Conservation (phyloP, 257 asterid genomes). For the Nicotiana otophora region DNA sequence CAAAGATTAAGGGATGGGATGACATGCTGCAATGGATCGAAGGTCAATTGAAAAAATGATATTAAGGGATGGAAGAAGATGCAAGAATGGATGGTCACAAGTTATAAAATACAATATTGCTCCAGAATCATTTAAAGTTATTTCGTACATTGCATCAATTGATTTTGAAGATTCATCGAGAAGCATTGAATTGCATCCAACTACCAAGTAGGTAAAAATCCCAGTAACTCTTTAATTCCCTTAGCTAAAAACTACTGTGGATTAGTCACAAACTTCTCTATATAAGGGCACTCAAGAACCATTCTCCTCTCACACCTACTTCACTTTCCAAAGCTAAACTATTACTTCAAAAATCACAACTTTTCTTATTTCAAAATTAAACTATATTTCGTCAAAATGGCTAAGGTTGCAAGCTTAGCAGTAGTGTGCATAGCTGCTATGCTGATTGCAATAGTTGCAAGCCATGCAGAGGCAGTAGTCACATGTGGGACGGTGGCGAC, state of each 20-base stretch:
- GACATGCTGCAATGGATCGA: too few species aligned
- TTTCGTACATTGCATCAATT: neutral
- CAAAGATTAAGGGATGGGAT: too few species aligned
- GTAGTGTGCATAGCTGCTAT: conserved; percentile 15
- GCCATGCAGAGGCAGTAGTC: conserved; percentile 31
- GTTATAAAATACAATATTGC: neutral
- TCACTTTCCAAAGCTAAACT: neutral
- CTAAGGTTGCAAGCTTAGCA: conserved; percentile 3
- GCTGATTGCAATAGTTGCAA: conserved; percentile 19
- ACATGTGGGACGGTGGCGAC: conserved; percentile 30
- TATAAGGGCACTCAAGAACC: neutral
- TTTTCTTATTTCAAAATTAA: neutral
- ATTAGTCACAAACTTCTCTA: neutral
- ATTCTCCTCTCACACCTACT: neutral
- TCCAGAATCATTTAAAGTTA: neutral
- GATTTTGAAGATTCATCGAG: neutral
- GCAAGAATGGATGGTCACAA: neutral
- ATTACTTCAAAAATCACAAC: neutral
- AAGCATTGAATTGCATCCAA: neutral
- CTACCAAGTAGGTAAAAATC: neutral
- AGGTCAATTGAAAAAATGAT: neutral
- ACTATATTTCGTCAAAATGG: neutral
- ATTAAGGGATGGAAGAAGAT: neutral
- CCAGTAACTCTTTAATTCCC: neutral
- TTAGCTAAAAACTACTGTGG: neutral